Conservation (phyloP, 2,329 filamentous ascomycete genomes). For the Epichloe scottii region DNA sequence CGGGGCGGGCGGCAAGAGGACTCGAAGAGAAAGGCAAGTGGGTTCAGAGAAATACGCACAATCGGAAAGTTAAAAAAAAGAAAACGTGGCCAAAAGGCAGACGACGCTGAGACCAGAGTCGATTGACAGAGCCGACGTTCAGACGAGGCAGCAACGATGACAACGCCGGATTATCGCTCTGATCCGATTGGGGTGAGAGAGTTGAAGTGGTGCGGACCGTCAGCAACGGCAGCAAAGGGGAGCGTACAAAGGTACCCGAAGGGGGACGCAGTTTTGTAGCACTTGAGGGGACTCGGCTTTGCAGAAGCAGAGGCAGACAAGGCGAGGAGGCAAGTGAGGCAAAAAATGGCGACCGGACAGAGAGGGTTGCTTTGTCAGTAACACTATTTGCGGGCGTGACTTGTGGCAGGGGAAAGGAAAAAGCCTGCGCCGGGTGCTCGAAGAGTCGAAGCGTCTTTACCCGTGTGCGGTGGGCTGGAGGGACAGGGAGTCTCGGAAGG, state of each 20-base stretch:
- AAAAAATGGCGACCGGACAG: conserved; percentile 2
- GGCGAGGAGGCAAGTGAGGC: conserved; percentile 2
- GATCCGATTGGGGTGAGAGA: conserved; percentile 2
- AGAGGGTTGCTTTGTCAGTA: conserved; percentile 4
- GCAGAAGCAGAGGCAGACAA: background rate
- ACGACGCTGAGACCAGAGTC: background rate
- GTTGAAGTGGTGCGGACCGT: background rate
- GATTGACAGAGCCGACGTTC: background rate
- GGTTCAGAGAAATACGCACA: background rate
- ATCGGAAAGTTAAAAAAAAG: background rate
- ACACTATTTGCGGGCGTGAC: conserved; percentile 1
- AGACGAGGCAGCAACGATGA: background rate
- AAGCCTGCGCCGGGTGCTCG: conserved; percentile 1
- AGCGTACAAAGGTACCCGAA: conserved; percentile 1
- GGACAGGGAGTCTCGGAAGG: background rate
- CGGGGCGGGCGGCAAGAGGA: background rate
- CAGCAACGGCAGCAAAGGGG: background rate
- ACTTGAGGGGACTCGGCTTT: conserved; percentile 1
- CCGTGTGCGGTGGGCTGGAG: background rate
- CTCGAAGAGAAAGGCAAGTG: background rate
- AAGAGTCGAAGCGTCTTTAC: conserved; percentile 3
- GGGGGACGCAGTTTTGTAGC: conserved; percentile 1
- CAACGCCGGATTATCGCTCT: conserved; percentile 1
- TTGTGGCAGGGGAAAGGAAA: background rate
- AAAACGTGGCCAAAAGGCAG: background rate